Percentiles rank a stretch among this genome's conserved stretches.
phyloP scores from a whole-genome alignment of 2,329 filamentous ascomycete genomes.

The Exophiala dermatitidis region DNA sequence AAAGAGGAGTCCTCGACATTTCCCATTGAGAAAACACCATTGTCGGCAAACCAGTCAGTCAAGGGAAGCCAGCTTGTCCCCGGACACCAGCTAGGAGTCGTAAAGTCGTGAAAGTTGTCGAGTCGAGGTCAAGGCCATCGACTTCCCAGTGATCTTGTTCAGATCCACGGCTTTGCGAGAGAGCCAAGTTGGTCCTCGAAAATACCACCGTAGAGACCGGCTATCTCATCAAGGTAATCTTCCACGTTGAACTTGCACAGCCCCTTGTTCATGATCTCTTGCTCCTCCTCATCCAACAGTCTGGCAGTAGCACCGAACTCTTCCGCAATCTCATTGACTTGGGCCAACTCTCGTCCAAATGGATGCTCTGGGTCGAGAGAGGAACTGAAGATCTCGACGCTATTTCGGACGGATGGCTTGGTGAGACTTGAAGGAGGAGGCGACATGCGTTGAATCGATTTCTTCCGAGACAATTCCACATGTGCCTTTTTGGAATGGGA shows the following conservation, averaged over 20 bases:
- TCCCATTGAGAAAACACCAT: constrained; percentile 1
- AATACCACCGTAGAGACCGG: constrained; percentile 58
- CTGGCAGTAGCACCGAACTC: constrained; percentile 60
- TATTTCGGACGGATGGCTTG: constrained; percentile 30
- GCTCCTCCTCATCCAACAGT: constrained; percentile 62
- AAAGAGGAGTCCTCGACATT: background rate
- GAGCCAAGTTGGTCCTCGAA: constrained; percentile 44
- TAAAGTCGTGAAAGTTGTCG: constrained; percentile 15
- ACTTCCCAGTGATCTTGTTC: constrained; percentile 9
- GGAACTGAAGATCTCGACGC: constrained; percentile 34
- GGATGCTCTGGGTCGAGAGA: constrained; percentile 50
- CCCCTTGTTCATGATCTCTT: constrained; percentile 60
- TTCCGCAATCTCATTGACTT: constrained; percentile 88
- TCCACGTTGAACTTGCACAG: constrained; percentile 67
- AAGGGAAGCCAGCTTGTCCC: constrained; percentile 1
- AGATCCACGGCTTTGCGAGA: constrained; percentile 38
- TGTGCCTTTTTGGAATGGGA: constrained; percentile 86
- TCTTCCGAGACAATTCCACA: constrained; percentile 64
- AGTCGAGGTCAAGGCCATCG: background rate
- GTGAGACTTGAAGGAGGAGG: constrained; percentile 36
- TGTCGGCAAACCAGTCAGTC: constrained; percentile 8
- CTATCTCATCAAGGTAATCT: constrained; percentile 78
- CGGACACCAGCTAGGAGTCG: constrained; percentile 5
- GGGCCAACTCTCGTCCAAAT: constrained; percentile 81
- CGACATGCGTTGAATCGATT: constrained; percentile 52